Evolutionary conservation across 805 yeast genomes (phyloP), one percentile per base, ranked within the genome.

Genomic region (Schwanniomyces pseudopolymorphus): DNA sequence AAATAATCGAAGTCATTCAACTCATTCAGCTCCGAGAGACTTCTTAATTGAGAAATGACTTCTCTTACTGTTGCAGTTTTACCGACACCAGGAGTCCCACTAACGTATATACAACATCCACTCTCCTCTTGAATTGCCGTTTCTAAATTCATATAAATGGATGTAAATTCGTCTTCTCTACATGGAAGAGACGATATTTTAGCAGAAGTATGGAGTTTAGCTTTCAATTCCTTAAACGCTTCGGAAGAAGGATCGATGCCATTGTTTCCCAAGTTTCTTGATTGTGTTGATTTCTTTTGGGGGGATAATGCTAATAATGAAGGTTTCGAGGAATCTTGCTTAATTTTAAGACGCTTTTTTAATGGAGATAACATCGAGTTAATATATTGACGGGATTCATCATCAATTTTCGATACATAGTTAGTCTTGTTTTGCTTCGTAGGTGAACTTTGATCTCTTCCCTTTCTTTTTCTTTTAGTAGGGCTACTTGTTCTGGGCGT

Each of bases 41-140:
- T 63, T 38, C 78, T 75, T 28, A 94, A 66, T 56, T 86, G 89
- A 27, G 81, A 77, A 21, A 94, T 78, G 0, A 87, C 97, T 58
- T 90, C 96, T 45, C 96, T 70, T 2, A 92, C 83, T 0, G 98
- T 92, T 3, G 96, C 94, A 0, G 99, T 92, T 61, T 94, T 94
- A 10, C 99, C 99, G 2, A 95, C 92, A 7, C 99, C 99, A 0
- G 99, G 99, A 0, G 97, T 89, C 3, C 99, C 99, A 64, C 96
- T 89, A 9, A 94, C 83, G 60, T 91, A 94, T 5, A 94, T 66
- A 53, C 96, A 89, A 6, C 91, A 79, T 0, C 98, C 97, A 1
- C 85, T 77, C 36, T 80, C 79, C 13, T 84, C 77, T 40, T 75
- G 75, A 27, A 92, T 79, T 0, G 96, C 87, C 39, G 81, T 75